These are phyloP conservation scores for Arabidopsis suecica DNA, from an alignment of 345 rosid species.

Conservation along the genomic window DNA sequence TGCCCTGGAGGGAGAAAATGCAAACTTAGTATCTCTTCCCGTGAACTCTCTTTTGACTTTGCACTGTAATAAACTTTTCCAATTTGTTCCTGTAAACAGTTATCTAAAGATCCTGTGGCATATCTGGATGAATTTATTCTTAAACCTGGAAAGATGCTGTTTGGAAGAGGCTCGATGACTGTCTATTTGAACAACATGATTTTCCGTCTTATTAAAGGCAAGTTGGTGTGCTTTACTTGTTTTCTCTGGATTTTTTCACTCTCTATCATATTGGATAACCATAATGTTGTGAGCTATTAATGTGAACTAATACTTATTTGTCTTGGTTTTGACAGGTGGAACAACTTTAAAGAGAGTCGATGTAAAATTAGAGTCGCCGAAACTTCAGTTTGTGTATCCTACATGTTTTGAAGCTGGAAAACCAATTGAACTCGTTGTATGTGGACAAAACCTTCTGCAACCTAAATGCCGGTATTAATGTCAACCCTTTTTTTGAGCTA, in stretches of 20 bases:
- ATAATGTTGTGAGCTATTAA: slow-evolving; percentile 13
- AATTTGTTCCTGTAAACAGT: slow-evolving; percentile 51
- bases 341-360: slow-evolving; percentile 63
- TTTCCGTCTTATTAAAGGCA: slow-evolving; percentile 70
- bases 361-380: slow-evolving; percentile 61
- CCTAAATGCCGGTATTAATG: slow-evolving; percentile 70
- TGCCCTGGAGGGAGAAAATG: slow-evolving; percentile 19
- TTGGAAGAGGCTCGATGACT: slow-evolving; percentile 72
- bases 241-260: background rate
- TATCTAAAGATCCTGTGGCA: slow-evolving; percentile 71
- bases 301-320: slow-evolving; percentile 2
- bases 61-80: background rate
- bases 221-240: slow-evolving; percentile 28
- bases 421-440: slow-evolving; percentile 82
- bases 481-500: slow-evolving; percentile 14
- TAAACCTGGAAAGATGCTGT: slow-evolving; percentile 74
- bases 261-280: slow-evolving; percentile 2
- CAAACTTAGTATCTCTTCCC: slow-evolving; percentile 20
- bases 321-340: slow-evolving; percentile 57
- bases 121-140: slow-evolving; percentile 67
- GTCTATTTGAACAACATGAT: slow-evolving; percentile 71
- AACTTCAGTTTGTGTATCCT: slow-evolving; percentile 88
- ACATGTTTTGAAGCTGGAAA: slow-evolving; percentile 91
- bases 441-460: slow-evolving; percentile 81
- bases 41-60: slow-evolving; percentile 8